Percentiles rank a stretch among this genome's conserved stretches.
These are phyloP conservation scores for Parastagonospora avenae DNA, from an alignment of 2,329 filamentous ascomycete genomes.

Conservation along the genomic window DNA sequence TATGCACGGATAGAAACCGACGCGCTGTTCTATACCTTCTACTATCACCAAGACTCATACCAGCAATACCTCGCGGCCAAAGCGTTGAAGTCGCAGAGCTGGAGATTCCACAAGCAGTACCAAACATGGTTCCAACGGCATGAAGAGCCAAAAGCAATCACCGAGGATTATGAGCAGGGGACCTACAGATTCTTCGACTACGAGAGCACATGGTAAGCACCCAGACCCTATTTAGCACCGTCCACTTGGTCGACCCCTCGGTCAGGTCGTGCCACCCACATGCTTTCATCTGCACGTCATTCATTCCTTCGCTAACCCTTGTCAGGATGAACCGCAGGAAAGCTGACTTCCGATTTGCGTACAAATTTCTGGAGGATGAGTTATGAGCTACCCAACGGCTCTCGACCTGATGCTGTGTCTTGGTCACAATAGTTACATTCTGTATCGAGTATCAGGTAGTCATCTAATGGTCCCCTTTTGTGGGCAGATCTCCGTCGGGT, in stretches of 20 bases:
- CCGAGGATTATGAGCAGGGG: conserved; percentile 97
- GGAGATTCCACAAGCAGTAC: conserved; percentile 99
- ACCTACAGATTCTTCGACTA: conserved; percentile 99
- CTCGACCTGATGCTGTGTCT: conserved; percentile 5
- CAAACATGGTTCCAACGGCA: conserved; percentile 98
- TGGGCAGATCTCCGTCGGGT: conserved; percentile 23
- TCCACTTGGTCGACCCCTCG: conserved; percentile 5
- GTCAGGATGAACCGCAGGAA: conserved; percentile 98
- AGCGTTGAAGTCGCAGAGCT: conserved; percentile 97
- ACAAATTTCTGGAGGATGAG: conserved; percentile 97
- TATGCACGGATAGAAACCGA: conserved; percentile 93
- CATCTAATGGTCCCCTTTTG: conserved; percentile 25
- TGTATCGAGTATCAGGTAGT: conserved; percentile 46
- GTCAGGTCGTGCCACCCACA: conserved; percentile 6
- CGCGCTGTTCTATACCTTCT: conserved; percentile 97
- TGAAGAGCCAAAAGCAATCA: conserved; percentile 97
- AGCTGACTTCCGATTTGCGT: conserved; percentile 97
- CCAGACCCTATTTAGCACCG: conserved; percentile 7
- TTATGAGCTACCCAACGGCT: conserved; percentile 54
- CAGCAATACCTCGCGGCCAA: conserved; percentile 96
- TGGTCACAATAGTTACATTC: conserved; percentile 20
- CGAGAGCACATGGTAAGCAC: conserved; percentile 87
- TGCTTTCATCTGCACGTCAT: conserved; percentile 13
- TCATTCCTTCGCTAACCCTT: conserved; percentile 25
- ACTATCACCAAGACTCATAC: conserved; percentile 95